Conservation (phyloP, 176 grass and related monocot species). For the Oryza brachyantha region DNA sequence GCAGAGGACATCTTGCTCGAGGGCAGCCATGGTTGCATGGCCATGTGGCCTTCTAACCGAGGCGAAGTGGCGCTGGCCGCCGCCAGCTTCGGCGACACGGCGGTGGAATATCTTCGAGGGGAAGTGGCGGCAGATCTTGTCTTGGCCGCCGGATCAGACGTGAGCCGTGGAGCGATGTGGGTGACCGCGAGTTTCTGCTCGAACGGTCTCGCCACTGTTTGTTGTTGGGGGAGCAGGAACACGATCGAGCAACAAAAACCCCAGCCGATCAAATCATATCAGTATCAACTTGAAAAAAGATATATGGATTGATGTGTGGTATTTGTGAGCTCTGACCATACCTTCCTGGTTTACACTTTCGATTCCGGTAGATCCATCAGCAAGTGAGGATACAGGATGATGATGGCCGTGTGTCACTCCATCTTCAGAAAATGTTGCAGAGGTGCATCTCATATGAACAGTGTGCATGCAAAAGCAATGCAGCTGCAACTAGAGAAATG, state of each 20-base stretch:
- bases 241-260: not conserved
- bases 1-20: conserved; percentile 91
- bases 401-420: conserved; percentile 28
- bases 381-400: conserved; percentile 30
- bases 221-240: not conserved
- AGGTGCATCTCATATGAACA: not conserved
- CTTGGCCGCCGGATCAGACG: conserved; percentile 45
- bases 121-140: conserved; percentile 55
- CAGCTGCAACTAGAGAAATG: not conserved
- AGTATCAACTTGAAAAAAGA: not conserved
- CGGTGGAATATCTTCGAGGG: conserved; percentile 43
- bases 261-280: not conserved
- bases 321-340: conserved; percentile 23
- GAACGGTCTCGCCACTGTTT: conserved; percentile 36
- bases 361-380: conserved; percentile 31
- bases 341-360: conserved; percentile 59
- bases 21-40: conserved; percentile 67
- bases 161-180: conserved; percentile 50
- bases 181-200: conserved; percentile 53
- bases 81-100: conserved; percentile 59
- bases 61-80: conserved; percentile 47
- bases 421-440: conserved; percentile 40
- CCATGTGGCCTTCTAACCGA: conserved; percentile 41
- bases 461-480: not conserved
- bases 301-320: not conserved